A percentile compares a stretch with the other conserved stretches of the same genome.
Conservation (phyloP, 2,329 filamentous ascomycete genomes). For the Phyllosticta capitalensis region DNA sequence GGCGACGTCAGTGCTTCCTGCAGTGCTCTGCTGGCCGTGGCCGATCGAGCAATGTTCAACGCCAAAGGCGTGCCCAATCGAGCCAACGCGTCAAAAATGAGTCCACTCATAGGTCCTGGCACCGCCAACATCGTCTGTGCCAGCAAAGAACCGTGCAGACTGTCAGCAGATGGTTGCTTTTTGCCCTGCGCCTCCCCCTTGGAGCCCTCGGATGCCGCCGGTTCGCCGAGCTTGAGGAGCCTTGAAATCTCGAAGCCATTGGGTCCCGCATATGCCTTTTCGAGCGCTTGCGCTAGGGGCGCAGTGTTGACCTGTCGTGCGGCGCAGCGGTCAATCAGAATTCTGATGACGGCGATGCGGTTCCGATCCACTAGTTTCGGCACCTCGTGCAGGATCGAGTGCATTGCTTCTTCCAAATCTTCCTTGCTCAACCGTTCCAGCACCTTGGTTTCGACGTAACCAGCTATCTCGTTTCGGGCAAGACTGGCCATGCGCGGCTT, state of each 20-base stretch:
- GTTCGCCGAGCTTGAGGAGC: slow-evolving; percentile 49
- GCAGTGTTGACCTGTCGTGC: slow-evolving; percentile 53
- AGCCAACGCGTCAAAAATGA: slow-evolving; percentile 56
- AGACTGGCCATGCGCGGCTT: slow-evolving; percentile 70
- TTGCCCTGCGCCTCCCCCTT: slow-evolving; percentile 16
- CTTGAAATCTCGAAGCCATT: slow-evolving; percentile 47
- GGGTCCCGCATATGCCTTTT: slow-evolving; percentile 45
- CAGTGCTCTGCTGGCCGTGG: slow-evolving; percentile 50
- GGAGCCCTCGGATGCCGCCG: slow-evolving; percentile 30
- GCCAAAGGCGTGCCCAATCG: slow-evolving; percentile 40
- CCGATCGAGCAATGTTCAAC: slow-evolving; percentile 56
- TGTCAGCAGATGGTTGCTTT: slow-evolving; percentile 32
- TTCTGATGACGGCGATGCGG: slow-evolving; percentile 69
- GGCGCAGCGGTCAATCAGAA: slow-evolving; percentile 72
- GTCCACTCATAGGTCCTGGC: slow-evolving; percentile 56
- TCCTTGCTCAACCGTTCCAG: slow-evolving; percentile 79
- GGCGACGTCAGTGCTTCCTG: slow-evolving; percentile 52
- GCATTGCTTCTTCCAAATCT: slow-evolving; percentile 65
- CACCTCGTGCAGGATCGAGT: slow-evolving; percentile 63
- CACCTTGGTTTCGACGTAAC: slow-evolving; percentile 75
- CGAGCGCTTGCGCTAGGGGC: slow-evolving; percentile 47
- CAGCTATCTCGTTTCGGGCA: slow-evolving; percentile 81
- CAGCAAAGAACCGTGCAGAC: slow-evolving; percentile 75
- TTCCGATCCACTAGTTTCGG: slow-evolving; percentile 63
- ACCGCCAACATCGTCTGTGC: slow-evolving; percentile 70